Base-by-base conservation (phyloP, 257 asterid genomes). In the Scutellaria galericulata region DNA sequence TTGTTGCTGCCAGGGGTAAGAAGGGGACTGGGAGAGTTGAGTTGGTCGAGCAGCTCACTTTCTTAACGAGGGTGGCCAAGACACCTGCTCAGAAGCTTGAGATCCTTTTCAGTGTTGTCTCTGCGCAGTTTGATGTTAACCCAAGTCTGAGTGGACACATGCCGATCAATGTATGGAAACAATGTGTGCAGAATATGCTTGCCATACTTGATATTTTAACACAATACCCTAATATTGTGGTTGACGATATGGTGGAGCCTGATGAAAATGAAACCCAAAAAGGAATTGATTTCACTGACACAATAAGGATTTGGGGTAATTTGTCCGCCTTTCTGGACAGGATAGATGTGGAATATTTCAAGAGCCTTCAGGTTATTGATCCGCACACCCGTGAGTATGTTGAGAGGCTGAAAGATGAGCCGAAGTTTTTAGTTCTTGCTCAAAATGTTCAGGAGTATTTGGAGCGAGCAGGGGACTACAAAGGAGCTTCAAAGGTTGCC, bases 1-100 rank as follows among this genome's bases (percentile, higher is more conserved):
- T 91, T 52, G 89, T 86, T 58, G 88, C 99, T 71, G 95, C 88
- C 37, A 90, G 97, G 81, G 98, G 97, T 80, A 86, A 85, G 79
- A 94, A 92, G 80, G 99, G 99, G 12, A 94, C 99, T 0, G 99
- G 97, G 46, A 91, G 86, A 74, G 81, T 87, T 57, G 99, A 94
- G 79, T 78, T 94, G 83, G 88, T 94, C 64, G 99, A 91, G 84
- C 99, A 88, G 84, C 98, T 94, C 74, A 90, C 98, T 47, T 92
- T 91, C 86, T 79, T 94, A 72, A 88, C 97, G 3, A 86, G 92
- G 77, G 97, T 90, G 73, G 95, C 99, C 10, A 92, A 89, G 84
- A 94, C 99, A 24, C 99, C 99, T 35, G 96, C 99, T 2, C 99
- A 92, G 84, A 90, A 89, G 88, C 97, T 94, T 54, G 98, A 94